Conservation (phyloP, 345 rosid genomes). For the Sapria himalayana region DNA sequence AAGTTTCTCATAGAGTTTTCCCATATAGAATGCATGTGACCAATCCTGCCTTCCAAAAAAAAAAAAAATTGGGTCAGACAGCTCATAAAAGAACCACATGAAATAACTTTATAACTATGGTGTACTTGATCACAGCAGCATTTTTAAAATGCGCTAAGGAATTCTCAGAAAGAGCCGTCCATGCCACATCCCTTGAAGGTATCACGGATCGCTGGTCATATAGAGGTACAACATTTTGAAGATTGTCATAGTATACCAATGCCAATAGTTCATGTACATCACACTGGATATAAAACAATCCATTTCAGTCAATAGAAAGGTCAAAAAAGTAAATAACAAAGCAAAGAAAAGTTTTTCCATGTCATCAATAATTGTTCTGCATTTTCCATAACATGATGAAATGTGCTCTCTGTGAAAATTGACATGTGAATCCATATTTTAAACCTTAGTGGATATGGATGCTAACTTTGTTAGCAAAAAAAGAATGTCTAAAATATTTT, state of each 20-base stretch:
- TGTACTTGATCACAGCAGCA: slow-evolving; percentile 63
- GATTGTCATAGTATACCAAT: slow-evolving; percentile 89
- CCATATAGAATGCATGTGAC: slow-evolving; percentile 95
- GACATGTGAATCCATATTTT: no score
- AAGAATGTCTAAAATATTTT: no score
- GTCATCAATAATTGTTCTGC: no score
- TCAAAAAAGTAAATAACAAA: slow-evolving; percentile 10
- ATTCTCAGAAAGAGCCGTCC: slow-evolving; percentile 61
- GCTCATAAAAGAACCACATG: neutral
- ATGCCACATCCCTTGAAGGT: slow-evolving; percentile 61
- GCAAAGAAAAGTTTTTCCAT: no score
- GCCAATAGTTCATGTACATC: slow-evolving; percentile 92
- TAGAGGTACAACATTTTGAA: slow-evolving; percentile 89
- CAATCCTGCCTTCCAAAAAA: slow-evolving; percentile 58
- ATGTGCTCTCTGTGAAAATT: no score
- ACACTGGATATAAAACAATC: no score
- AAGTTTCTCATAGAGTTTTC: slow-evolving; percentile 86
- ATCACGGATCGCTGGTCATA: slow-evolving; percentile 68
- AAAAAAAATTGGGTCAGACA: neutral
- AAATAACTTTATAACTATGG: no score
- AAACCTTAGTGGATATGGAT: no score
- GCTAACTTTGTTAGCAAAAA: no score
- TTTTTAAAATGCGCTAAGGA: slow-evolving; percentile 76
- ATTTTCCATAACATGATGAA: no score
- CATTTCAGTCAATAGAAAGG: slow-evolving; percentile 16